Percentiles rank a stretch among this genome's conserved stretches.
Conservation (phyloP, 352 stramenopile genomes). For the Phytophthora cactorum region DNA sequence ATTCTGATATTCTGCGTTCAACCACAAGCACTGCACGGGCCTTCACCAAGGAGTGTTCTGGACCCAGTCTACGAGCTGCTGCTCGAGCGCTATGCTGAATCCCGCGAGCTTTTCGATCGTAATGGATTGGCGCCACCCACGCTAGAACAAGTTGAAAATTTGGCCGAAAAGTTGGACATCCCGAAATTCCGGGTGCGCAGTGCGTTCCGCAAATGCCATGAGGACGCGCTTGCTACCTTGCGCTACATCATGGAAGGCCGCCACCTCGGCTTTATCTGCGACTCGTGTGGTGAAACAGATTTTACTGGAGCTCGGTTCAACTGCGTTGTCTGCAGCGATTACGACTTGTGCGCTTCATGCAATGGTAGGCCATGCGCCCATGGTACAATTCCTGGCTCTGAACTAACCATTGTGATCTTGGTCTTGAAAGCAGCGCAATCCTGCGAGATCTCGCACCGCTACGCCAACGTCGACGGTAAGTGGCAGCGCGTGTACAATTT, state of each 20-base stretch:
- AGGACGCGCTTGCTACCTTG: constrained; percentile 68
- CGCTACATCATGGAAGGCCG: constrained; percentile 85
- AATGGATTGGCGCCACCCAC: constrained; percentile 36
- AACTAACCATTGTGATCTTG: constrained; percentile 21
- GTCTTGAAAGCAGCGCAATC: constrained; percentile 49
- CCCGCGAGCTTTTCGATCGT: constrained; percentile 40
- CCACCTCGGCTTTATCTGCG: constrained; percentile 85
- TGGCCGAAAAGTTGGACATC: constrained; percentile 76
- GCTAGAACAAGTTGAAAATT: constrained; percentile 65
- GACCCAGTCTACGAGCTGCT: constrained; percentile 35
- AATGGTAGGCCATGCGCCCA: constrained; percentile 43
- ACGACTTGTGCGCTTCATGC: constrained; percentile 72
- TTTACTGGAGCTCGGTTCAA: constrained; percentile 80
- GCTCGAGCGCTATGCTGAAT: constrained; percentile 45
- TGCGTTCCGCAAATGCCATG: constrained; percentile 79
- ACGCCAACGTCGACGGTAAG: constrained; percentile 84
- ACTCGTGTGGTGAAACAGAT: constrained; percentile 82
- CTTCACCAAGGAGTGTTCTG: neutral
- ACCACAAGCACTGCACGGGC: constrained; percentile 17
- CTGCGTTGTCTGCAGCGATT: constrained; percentile 78
- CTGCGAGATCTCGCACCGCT: constrained; percentile 70
- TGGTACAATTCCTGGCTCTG: neutral
- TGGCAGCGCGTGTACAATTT: constrained; percentile 84
- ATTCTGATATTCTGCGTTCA: constrained; percentile 66
- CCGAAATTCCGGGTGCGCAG: constrained; percentile 83